phyloP scores from a whole-genome alignment of 345 rosid species.

The Psidium guajava region DNA sequence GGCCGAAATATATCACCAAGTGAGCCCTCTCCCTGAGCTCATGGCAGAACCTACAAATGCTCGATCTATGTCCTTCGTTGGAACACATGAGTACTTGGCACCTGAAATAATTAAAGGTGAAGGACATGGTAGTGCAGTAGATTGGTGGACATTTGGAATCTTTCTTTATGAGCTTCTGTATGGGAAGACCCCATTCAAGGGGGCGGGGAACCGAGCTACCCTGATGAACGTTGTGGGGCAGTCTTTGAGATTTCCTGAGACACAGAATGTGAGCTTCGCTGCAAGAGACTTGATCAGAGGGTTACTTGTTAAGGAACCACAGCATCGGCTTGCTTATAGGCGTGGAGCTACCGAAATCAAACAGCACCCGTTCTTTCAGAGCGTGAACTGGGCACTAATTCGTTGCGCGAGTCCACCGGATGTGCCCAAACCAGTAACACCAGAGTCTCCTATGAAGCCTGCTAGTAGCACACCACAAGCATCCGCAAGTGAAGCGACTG shows the following conservation, averaged over 20 bases:
- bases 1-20: conserved; percentile 7
- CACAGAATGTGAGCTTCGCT: conserved; percentile 26
- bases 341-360: conserved; percentile 37
- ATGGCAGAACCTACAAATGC: conserved; percentile 34
- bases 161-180: conserved; percentile 31
- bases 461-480: background rate
- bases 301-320: conserved; percentile 36
- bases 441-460: conserved; percentile 6
- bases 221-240: conserved; percentile 34
- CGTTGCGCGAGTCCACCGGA: conserved; percentile 35
- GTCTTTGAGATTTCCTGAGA: conserved; percentile 28
- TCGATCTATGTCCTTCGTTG: conserved; percentile 36
- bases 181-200: conserved; percentile 35
- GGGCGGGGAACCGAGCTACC: conserved; percentile 32
- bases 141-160: conserved; percentile 41
- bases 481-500: conserved; percentile 4
- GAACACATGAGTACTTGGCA: conserved; percentile 37
- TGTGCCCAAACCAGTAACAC: conserved; percentile 19
- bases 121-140: conserved; percentile 41
- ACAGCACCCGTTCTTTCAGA: conserved; percentile 38
- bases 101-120: conserved; percentile 37
- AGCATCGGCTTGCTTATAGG: conserved; percentile 24
- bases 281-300: conserved; percentile 32
- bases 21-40: conserved; percentile 30
- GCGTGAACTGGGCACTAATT: conserved; percentile 36